Conservation (phyloP, 2,329 filamentous ascomycete genomes). For the Botrytis fragariae region DNA sequence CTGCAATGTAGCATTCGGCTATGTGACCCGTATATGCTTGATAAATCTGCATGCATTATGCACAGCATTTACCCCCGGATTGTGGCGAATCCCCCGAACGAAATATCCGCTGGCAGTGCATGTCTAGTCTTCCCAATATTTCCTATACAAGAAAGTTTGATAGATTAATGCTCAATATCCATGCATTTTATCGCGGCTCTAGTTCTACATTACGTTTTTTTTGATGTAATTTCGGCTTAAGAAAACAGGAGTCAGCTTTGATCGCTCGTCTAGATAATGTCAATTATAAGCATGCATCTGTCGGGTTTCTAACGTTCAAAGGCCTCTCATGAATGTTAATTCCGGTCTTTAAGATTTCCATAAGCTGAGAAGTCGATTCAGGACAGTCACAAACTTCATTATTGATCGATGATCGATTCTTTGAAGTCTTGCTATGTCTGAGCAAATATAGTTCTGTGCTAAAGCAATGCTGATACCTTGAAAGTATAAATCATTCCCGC, state of each 20-base stretch:
- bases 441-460: not conserved
- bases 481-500: not conserved
- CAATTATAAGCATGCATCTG: not conserved
- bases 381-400: not conserved
- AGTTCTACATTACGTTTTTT: not conserved
- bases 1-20: not conserved
- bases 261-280: not conserved
- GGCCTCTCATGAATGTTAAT: not conserved
- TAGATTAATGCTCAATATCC: not conserved
- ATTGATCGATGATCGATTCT: not conserved
- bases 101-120: not conserved
- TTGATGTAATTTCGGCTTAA: not conserved
- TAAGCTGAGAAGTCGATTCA: not conserved
- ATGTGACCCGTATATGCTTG: not conserved
- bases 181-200: not conserved
- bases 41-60: not conserved
- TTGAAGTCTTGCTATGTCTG: not conserved
- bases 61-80: not conserved
- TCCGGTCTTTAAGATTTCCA: not conserved
- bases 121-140: not conserved
- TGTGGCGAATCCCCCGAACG: not conserved
- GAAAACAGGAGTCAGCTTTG: not conserved
- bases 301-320: not conserved
- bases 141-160: not conserved
- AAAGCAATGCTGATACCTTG: not conserved